Conservation (phyloP, 148 eudicot genomes). For the Fallopia convolvulus region DNA sequence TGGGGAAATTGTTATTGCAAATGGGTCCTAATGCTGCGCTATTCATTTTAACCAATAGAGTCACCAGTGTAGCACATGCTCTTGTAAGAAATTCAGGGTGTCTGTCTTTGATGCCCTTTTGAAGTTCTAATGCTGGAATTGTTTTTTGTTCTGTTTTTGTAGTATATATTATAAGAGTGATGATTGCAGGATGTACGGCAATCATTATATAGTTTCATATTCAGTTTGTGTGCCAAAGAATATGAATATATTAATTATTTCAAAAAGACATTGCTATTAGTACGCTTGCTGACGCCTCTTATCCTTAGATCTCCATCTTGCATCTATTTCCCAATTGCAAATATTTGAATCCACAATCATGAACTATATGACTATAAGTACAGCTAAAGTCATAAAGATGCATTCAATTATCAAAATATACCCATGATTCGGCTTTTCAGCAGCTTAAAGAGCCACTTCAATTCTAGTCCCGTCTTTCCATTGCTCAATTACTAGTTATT, state of each 20-base stretch:
- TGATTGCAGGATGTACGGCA: background rate
- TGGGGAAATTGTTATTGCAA: background rate
- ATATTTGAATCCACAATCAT: background rate
- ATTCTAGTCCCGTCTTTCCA: constrained; percentile 74
- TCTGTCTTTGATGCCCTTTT: background rate
- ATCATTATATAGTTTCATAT: background rate
- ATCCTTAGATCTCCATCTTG: background rate
- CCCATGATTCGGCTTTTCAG: constrained; percentile 49
- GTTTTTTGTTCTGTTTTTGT: background rate
- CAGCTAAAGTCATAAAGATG: background rate
- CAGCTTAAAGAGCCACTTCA: constrained; percentile 84
- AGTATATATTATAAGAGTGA: background rate
- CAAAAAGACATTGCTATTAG: background rate
- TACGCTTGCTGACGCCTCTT: background rate
- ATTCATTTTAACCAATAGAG: background rate
- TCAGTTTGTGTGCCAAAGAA: background rate
- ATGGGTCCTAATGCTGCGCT: background rate
- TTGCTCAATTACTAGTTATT: constrained; percentile 50
- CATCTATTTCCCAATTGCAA: background rate
- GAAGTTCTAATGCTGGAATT: background rate
- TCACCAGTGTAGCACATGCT: background rate
- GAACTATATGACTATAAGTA: background rate
- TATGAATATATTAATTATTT: background rate
- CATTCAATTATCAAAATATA: background rate
- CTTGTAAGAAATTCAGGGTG: background rate